Conservation (phyloP, 371 early-diverging fungal genomes). For the Syncephalastrum monosporum region DNA sequence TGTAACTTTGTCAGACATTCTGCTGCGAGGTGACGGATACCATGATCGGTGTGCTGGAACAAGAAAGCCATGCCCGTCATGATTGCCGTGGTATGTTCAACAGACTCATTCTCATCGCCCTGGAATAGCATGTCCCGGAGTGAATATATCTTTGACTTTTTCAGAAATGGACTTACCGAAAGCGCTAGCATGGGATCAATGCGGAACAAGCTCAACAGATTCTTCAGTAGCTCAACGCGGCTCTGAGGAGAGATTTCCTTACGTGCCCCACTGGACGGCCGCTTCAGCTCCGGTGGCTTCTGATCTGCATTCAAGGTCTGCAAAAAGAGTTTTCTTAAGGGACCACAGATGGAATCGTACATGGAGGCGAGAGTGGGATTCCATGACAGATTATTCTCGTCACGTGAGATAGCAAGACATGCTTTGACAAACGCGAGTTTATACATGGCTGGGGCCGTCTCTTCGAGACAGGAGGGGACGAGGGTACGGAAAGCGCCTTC, state of each 20-base stretch:
- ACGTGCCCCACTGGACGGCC: neutral
- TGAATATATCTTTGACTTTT: no score
- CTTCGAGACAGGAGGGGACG: constrained; percentile 66
- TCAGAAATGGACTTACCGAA: constrained; percentile 33
- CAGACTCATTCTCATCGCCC: constrained; percentile 27
- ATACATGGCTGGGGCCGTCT: constrained; percentile 60
- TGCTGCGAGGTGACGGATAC: constrained; percentile 65
- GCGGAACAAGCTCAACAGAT: constrained; percentile 68
- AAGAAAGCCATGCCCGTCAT: constrained; percentile 64
- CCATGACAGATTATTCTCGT: constrained; percentile 68
- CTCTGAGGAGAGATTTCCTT: constrained; percentile 31
- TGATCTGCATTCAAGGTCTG: constrained; percentile 29
- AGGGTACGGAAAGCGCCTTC: constrained; percentile 56
- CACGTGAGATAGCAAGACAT: constrained; percentile 71
- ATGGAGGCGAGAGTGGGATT: constrained; percentile 67
- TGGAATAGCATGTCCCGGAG: neutral
- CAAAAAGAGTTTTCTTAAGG: constrained; percentile 65
- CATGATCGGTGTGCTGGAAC: constrained; percentile 55
- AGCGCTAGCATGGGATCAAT: constrained; percentile 66
- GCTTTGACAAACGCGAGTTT: constrained; percentile 72
- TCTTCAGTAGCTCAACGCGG: constrained; percentile 64
- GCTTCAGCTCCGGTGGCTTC: neutral
- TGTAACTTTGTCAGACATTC: constrained; percentile 68
- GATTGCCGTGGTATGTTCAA: constrained; percentile 62
- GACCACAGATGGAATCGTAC: constrained; percentile 62